Percentiles rank a stretch among this genome's conserved stretches.
Evolutionary conservation across 495 filamentous ascomycete genomes (phyloP).

Genomic region (Xylaria venustula): DNA sequence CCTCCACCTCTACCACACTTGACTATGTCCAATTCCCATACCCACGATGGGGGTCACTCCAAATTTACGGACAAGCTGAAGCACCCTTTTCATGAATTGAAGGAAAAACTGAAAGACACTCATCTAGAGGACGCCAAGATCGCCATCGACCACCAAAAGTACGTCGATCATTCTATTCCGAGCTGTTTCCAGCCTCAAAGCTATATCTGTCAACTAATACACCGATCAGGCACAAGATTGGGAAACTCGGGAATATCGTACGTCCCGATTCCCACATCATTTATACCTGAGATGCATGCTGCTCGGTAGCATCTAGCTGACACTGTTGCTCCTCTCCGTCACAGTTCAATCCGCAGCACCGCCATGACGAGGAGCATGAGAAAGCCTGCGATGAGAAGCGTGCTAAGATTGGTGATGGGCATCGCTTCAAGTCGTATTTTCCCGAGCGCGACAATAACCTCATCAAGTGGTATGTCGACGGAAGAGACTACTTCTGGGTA

Average conservation of each 20-base stretch:
- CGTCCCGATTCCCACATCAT: neutral
- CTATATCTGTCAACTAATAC: neutral
- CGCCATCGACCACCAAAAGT: conserved; percentile 49
- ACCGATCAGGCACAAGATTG: conserved; percentile 46
- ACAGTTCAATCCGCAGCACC: conserved; percentile 80
- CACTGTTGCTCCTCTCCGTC: neutral
- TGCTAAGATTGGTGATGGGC: conserved; percentile 63
- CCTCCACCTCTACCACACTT: neutral
- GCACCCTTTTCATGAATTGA: conserved; percentile 40
- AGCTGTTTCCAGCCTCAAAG: neutral
- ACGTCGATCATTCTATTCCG: conserved; percentile 7
- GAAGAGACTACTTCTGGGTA: conserved; percentile 86
- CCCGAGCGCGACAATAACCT: conserved; percentile 80
- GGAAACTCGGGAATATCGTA: conserved; percentile 56
- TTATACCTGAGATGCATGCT: too few species aligned
- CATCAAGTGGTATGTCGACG: conserved; percentile 97
- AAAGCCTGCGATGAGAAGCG: conserved; percentile 79
- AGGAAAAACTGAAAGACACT: conserved; percentile 47
- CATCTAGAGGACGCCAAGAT: conserved; percentile 50
- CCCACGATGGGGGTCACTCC: conserved; percentile 13
- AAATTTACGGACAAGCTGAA: conserved; percentile 31
- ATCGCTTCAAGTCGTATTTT: conserved; percentile 86
- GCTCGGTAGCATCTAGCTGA: conserved; percentile 5
- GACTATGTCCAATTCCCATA: conserved; percentile 1
- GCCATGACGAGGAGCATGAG: conserved; percentile 93